Evolutionary conservation across 2,329 filamentous ascomycete genomes (phyloP).

Genomic region (Nemania bipapillata): DNA sequence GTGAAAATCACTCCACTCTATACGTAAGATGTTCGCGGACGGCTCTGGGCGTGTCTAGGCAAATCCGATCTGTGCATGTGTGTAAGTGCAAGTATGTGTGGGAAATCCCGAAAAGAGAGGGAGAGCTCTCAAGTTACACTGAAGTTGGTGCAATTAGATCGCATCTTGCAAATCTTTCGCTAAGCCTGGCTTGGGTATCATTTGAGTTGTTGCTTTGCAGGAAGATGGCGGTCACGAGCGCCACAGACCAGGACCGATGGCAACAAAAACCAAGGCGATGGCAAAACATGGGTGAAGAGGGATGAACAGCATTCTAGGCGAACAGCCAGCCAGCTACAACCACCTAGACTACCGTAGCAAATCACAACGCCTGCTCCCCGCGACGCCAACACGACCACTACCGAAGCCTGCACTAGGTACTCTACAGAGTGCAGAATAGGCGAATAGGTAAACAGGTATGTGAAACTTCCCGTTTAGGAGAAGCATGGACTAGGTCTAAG

Average conservation of each 20-base stretch:
- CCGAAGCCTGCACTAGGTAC: too few relatives aligned
- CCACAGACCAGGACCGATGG: background rate
- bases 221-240: constrained; percentile 13
- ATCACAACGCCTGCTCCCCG: background rate
- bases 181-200: constrained; percentile 6
- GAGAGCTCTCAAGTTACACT: background rate
- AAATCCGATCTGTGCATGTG: background rate
- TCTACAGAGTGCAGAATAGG: too few relatives aligned
- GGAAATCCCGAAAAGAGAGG: too few relatives aligned
- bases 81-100: too few relatives aligned
- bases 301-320: constrained; percentile 5
- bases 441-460: background rate
- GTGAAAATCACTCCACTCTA: background rate
- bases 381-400: constrained; percentile 3
- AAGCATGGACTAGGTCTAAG: too few relatives aligned
- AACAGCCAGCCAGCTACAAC: background rate
- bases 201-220: constrained; percentile 7
- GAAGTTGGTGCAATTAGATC: background rate
- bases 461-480: background rate
- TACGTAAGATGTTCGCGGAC: too few relatives aligned
- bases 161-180: constrained; percentile 9
- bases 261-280: constrained; percentile 21
- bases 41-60: background rate
- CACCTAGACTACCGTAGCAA: background rate
- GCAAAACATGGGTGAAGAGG: constrained; percentile 1